Evolutionary conservation across 2,329 filamentous ascomycete species (phyloP).

Genomic region (Curvularia eragrostidis): DNA sequence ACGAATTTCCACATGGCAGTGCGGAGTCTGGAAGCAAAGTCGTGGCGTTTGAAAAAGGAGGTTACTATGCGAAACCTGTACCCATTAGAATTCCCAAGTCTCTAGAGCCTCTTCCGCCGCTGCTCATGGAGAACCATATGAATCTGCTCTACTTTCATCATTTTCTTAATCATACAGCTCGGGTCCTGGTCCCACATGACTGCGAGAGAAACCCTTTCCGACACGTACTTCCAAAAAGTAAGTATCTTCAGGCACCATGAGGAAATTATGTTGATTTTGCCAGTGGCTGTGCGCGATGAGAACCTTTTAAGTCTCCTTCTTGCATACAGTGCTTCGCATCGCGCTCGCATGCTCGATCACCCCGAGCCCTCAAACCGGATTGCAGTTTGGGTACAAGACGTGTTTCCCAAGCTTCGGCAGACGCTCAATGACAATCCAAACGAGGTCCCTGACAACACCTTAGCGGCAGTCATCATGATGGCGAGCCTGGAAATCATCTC

Average conservation of each 20-base stretch:
- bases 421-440: slow-evolving; percentile 63
- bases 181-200: slow-evolving; percentile 68
- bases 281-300: slow-evolving; percentile 70
- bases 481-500: slow-evolving; percentile 84
- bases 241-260: slow-evolving; percentile 33
- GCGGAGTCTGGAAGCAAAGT: slow-evolving; percentile 53
- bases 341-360: slow-evolving; percentile 75
- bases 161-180: slow-evolving; percentile 81
- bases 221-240: slow-evolving; percentile 67
- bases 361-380: slow-evolving; percentile 78
- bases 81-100: slow-evolving; percentile 67
- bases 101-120: slow-evolving; percentile 62
- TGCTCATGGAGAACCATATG: slow-evolving; percentile 75
- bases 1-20: slow-evolving; percentile 46
- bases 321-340: slow-evolving; percentile 84
- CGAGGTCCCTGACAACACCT: slow-evolving; percentile 70
- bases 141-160: slow-evolving; percentile 78
- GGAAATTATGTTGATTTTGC: slow-evolving; percentile 28
- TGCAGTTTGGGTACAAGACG: slow-evolving; percentile 78
- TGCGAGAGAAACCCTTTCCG: slow-evolving; percentile 67
- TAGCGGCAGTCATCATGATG: slow-evolving; percentile 85
- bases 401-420: slow-evolving; percentile 74
- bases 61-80: slow-evolving; percentile 75
- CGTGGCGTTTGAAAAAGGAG: slow-evolving; percentile 63
- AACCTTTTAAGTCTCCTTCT: slow-evolving; percentile 79